Conservation (phyloP, 164 flowering plant species). For the Cinnamomum chago region DNA sequence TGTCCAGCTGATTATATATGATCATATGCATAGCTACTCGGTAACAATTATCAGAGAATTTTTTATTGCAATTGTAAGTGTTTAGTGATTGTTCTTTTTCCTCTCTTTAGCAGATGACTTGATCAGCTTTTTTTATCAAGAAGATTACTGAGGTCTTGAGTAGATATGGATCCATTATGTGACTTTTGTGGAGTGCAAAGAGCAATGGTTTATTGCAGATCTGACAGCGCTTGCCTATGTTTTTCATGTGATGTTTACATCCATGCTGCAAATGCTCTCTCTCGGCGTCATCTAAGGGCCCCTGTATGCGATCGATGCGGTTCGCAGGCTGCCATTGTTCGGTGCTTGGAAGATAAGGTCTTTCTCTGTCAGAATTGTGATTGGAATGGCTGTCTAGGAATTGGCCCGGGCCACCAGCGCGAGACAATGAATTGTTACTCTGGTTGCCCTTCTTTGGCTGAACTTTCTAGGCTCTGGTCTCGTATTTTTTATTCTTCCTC, state of each 20-base stretch:
- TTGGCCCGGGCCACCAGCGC: slow-evolving; percentile 23
- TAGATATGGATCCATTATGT: slow-evolving; percentile 45
- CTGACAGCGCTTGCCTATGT: slow-evolving; percentile 65
- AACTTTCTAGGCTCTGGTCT: slow-evolving; percentile 43
- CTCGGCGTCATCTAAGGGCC: slow-evolving; percentile 49
- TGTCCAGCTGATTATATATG: no score
- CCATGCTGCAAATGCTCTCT: slow-evolving; percentile 62
- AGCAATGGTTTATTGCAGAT: slow-evolving; percentile 59
- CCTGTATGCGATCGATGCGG: slow-evolving; percentile 56
- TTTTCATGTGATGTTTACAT: slow-evolving; percentile 52
- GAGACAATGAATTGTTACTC: slow-evolving; percentile 34
- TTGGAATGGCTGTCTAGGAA: slow-evolving; percentile 27
- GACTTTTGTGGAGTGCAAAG: slow-evolving; percentile 52
- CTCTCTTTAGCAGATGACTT: no score
- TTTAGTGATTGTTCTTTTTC: no score
- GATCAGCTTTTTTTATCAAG: no score
- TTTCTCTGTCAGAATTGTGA: slow-evolving; percentile 52
- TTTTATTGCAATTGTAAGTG: no score
- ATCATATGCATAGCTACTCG: no score
- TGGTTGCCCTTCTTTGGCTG: slow-evolving; percentile 45
- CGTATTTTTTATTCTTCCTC: slow-evolving; percentile 24
- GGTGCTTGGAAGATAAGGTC: slow-evolving; percentile 47
- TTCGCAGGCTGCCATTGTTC: slow-evolving; percentile 39
- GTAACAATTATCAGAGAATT: no score
- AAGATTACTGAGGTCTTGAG: no score